A percentile compares a stretch with the other conserved stretches of the same genome.
Conservation (phyloP, 2,329 filamentous ascomycete species). For the Aspergillus pseudoterreus region DNA sequence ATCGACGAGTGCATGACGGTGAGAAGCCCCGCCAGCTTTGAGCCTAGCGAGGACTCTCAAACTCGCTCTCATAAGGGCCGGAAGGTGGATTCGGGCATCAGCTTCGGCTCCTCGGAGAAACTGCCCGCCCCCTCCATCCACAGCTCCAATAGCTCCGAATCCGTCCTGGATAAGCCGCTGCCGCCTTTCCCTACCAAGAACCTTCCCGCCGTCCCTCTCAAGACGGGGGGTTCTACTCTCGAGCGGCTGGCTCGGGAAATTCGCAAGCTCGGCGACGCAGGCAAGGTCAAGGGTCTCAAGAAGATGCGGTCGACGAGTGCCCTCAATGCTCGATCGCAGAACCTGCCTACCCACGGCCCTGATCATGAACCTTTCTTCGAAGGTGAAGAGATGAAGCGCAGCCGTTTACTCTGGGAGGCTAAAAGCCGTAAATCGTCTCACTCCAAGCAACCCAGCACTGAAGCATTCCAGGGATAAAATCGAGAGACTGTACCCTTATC, state of each 20-base stretch:
- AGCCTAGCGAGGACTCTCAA: conserved; percentile 24
- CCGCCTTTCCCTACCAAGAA: conserved; percentile 33
- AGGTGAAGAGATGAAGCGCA: conserved; percentile 46
- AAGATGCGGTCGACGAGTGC: conserved; percentile 54
- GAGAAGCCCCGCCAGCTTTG: conserved; percentile 39
- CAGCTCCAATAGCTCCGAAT: conserved; percentile 29
- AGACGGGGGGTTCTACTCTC: conserved; percentile 46
- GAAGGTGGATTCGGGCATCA: conserved; percentile 63
- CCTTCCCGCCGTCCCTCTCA: conserved; percentile 20
- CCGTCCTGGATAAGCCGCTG: conserved; percentile 39
- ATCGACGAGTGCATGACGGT: conserved; percentile 58
- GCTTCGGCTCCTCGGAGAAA: conserved; percentile 47
- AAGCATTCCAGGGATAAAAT: conserved; percentile 12
- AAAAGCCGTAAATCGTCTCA: conserved; percentile 33
- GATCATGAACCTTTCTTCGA: conserved; percentile 44
- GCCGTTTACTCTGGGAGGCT: conserved; percentile 48
- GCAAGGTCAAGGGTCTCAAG: conserved; percentile 24
- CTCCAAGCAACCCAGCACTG: conserved; percentile 19
- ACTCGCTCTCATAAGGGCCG: conserved; percentile 43
- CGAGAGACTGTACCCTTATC: conserved; percentile 3
- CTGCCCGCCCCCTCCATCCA: conserved; percentile 37
- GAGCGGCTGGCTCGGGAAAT: conserved; percentile 60
- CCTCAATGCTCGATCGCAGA: conserved; percentile 42
- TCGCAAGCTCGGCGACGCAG: conserved; percentile 39
- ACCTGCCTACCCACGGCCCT: conserved; percentile 27